These are phyloP conservation scores for Helotiales sp. DNA, from an alignment of 2,329 filamentous ascomycete genomes.

Conservation along the genomic window DNA sequence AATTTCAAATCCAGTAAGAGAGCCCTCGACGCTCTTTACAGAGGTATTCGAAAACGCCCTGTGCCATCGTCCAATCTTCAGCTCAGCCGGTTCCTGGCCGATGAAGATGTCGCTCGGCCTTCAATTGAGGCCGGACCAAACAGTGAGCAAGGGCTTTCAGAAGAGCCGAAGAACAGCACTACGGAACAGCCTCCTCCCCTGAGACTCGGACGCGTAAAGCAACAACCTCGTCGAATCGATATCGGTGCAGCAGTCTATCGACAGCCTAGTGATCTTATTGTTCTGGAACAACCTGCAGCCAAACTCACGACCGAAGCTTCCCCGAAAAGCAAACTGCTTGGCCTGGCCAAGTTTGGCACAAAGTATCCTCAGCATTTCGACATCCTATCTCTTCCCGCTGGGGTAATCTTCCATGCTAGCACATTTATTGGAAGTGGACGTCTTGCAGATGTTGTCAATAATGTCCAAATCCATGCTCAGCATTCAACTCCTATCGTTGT, in stretches of 20 bases:
- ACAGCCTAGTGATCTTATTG: slow-evolving; percentile 33
- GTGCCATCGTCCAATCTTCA: slow-evolving; percentile 33
- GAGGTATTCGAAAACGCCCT: slow-evolving; percentile 38
- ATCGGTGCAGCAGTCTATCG: slow-evolving; percentile 34
- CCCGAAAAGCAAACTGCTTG: slow-evolving; percentile 43
- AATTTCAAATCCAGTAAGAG: slow-evolving; percentile 54
- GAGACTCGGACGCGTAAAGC: slow-evolving; percentile 25
- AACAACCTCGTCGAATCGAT: slow-evolving; percentile 32
- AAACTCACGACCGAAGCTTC: slow-evolving; percentile 22
- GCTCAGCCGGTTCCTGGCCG: slow-evolving; percentile 39
- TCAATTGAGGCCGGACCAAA: slow-evolving; percentile 8
- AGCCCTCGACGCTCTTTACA: slow-evolving; percentile 55
- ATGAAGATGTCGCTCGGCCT: slow-evolving; percentile 21
- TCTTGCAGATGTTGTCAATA: slow-evolving; percentile 39
- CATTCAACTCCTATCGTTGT: background rate
- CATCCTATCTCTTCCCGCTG: slow-evolving; percentile 55
- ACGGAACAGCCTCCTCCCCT: background rate
- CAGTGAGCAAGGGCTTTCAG: background rate
- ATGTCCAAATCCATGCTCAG: slow-evolving; percentile 28
- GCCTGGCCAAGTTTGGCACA: slow-evolving; percentile 60
- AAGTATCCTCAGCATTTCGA: slow-evolving; percentile 64
- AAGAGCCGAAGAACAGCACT: background rate
- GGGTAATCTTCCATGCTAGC: slow-evolving; percentile 59
- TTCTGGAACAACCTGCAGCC: slow-evolving; percentile 28
- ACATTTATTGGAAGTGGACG: slow-evolving; percentile 58